These are phyloP conservation scores for Aciculosporium take DNA, from an alignment of 2,329 filamentous ascomycete genomes.

Conservation along the genomic window DNA sequence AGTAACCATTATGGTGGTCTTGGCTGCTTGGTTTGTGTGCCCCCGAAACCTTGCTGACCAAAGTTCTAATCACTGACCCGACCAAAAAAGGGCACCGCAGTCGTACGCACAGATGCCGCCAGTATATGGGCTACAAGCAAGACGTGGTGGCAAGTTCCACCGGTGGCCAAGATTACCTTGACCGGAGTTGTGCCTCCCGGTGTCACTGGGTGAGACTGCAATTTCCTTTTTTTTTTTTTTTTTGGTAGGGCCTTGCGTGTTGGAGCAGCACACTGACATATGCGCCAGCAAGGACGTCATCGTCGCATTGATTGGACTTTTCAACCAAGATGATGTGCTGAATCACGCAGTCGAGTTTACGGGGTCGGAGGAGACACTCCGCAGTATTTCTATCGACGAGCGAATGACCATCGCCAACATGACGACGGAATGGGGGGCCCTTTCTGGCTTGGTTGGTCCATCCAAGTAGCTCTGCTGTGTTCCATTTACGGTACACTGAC, in stretches of 20 bases:
- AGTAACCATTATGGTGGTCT: conserved; percentile 75
- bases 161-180: conserved; percentile 66
- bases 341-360: conserved; percentile 87
- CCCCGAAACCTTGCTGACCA: conserved; percentile 16
- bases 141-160: conserved; percentile 85
- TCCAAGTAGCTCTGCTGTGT: not conserved
- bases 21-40: conserved; percentile 41
- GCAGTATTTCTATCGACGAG: conserved; percentile 56
- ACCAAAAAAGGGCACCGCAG: conserved; percentile 37
- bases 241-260: too few species aligned
- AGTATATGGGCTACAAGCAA: conserved; percentile 69
- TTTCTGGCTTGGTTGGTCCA: conserved; percentile 23
- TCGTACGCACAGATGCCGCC: conserved; percentile 80
- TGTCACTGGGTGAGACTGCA: conserved; percentile 33
- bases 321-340: conserved; percentile 78
- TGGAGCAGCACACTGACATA: not conserved
- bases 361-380: conserved; percentile 64
- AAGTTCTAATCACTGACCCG: not conserved
- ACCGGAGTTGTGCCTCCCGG: conserved; percentile 61
- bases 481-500: not conserved
- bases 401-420: conserved; percentile 66
- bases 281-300: conserved; percentile 67
- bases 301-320: conserved; percentile 71
- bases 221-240: conserved; percentile 17
- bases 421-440: conserved; percentile 68